These are phyloP conservation scores for Didymella pomorum DNA, from an alignment of 2,329 filamentous ascomycete genomes.

Conservation along the genomic window DNA sequence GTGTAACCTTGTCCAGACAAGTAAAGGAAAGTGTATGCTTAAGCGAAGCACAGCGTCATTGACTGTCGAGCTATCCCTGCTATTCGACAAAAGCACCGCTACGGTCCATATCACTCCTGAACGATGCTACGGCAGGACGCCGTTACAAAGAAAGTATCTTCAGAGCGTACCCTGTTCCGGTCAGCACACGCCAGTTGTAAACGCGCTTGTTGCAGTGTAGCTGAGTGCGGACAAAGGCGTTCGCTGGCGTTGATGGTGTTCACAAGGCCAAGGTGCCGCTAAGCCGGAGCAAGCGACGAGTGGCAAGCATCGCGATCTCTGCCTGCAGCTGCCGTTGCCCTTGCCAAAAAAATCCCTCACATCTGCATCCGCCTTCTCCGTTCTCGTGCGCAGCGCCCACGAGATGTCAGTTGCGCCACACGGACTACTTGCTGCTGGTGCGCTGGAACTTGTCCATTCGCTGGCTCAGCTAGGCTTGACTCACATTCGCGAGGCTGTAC, in stretches of 20 bases:
- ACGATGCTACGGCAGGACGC: not conserved
- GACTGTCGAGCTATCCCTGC: conserved; percentile 1
- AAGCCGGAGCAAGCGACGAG: conserved; percentile 3
- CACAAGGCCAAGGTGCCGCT: conserved; percentile 4
- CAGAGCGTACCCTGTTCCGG: conserved; percentile 1
- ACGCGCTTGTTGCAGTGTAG: conserved; percentile 19
- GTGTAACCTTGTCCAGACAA: conserved; percentile 14
- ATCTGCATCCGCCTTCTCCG: conserved; percentile 21
- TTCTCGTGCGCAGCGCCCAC: conserved; percentile 22
- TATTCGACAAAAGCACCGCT: conserved; percentile 6
- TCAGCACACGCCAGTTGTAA: conserved; percentile 23
- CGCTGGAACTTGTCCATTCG: conserved; percentile 1
- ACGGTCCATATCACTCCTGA: not conserved
- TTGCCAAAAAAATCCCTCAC: conserved; percentile 25
- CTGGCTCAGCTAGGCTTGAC: conserved; percentile 5
- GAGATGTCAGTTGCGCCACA: conserved; percentile 23
- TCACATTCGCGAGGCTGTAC: not conserved
- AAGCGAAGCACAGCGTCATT: conserved; percentile 20
- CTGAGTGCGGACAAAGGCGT: conserved; percentile 21
- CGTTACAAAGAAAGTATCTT: not conserved
- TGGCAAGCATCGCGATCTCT: conserved; percentile 22
- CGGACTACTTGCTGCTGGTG: conserved; percentile 5
- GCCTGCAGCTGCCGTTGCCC: conserved; percentile 17
- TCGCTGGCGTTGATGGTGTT: conserved; percentile 25
- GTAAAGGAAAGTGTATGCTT: conserved; percentile 10